These are phyloP conservation scores for Didymella glomerata DNA, from an alignment of 2,329 filamentous ascomycete genomes.

Conservation along the genomic window DNA sequence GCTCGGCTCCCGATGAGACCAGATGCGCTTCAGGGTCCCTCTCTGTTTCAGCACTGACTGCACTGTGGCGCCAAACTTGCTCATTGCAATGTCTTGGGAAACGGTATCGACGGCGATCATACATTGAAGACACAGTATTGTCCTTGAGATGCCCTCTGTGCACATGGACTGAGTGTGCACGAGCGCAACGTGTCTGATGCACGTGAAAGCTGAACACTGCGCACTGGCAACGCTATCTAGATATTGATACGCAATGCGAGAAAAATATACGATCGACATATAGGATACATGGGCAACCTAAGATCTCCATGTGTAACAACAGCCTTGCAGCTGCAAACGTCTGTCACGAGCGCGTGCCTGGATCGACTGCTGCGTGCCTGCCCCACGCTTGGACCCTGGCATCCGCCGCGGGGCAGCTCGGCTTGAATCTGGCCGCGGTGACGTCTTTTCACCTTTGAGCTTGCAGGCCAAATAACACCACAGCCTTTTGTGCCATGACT, in stretches of 20 bases:
- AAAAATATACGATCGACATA: neutral
- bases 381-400: constrained; percentile 17
- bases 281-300: neutral
- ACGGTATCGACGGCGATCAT: constrained; percentile 9
- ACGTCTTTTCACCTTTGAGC: constrained; percentile 34
- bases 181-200: constrained; percentile 6
- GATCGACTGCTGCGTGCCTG: constrained; percentile 8
- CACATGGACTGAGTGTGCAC: neutral
- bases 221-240: neutral
- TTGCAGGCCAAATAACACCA: constrained; percentile 28
- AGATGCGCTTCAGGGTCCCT: constrained; percentile 27
- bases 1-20: constrained; percentile 36
- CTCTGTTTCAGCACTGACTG: constrained; percentile 31
- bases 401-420: constrained; percentile 15
- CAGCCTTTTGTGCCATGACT: constrained; percentile 31
- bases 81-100: constrained; percentile 31
- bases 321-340: neutral
- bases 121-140: constrained; percentile 15
- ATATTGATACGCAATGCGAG: neutral
- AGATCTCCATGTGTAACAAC: neutral
- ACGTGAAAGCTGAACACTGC: neutral
- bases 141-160: neutral
- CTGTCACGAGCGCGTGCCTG: constrained; percentile 8
- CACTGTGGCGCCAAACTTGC: constrained; percentile 47
- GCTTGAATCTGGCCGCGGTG: constrained; percentile 29